Conservation (phyloP, 768 basidiomycete species). For the Leccinellum luteum region DNA sequence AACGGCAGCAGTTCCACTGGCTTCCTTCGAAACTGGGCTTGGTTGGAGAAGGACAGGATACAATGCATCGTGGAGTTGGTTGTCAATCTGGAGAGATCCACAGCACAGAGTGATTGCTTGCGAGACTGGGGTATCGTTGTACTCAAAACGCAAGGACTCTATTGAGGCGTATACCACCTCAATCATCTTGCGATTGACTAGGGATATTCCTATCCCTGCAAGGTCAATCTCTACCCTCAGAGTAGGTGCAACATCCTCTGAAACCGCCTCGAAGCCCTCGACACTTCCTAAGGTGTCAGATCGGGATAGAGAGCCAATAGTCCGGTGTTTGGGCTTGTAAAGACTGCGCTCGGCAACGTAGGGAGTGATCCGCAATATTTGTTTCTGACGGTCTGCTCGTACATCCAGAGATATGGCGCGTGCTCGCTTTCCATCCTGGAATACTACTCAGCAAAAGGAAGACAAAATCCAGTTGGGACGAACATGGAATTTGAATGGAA, state of each 20-base stretch:
- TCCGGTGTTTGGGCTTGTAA: constrained; percentile 73
- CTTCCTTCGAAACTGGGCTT: constrained; percentile 78
- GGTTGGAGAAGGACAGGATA: constrained; percentile 96
- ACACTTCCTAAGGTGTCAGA: constrained; percentile 67
- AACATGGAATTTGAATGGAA: constrained; percentile 86
- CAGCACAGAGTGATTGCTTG: constrained; percentile 79
- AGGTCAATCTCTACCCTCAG: constrained; percentile 72
- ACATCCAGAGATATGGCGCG: constrained; percentile 85
- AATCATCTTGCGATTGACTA: constrained; percentile 81
- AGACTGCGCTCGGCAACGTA: constrained; percentile 84
- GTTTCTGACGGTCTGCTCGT: constrained; percentile 81
- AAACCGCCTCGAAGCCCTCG: constrained; percentile 83
- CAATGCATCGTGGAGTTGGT: constrained; percentile 93
- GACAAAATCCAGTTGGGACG: constrained; percentile 20
- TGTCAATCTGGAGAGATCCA: constrained; percentile 92
- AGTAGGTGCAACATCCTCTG: constrained; percentile 66
- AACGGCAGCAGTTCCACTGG: constrained; percentile 64
- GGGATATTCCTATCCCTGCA: constrained; percentile 88
- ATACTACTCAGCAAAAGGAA: not conserved
- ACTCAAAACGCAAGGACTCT: constrained; percentile 79
- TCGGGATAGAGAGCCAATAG: constrained; percentile 44
- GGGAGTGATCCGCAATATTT: constrained; percentile 81
- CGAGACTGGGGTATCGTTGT: constrained; percentile 72
- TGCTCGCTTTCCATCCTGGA: constrained; percentile 53
- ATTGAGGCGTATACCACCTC: constrained; percentile 90